These are phyloP conservation scores for Pugionium cornutum DNA, from an alignment of 345 rosid species.

Conservation along the genomic window DNA sequence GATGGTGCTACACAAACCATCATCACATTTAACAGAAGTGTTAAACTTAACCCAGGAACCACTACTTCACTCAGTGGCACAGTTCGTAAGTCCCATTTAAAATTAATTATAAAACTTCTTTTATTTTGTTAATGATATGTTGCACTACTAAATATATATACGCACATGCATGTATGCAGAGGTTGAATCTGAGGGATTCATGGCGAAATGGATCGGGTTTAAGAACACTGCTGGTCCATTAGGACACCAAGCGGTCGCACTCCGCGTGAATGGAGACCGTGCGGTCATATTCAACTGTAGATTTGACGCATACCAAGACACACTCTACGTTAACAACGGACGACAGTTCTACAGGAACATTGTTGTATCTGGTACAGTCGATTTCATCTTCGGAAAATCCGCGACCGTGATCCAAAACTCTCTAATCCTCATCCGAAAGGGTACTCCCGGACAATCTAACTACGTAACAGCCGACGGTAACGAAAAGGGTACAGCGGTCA, in stretches of 20 bases:
- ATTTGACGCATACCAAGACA: constrained; percentile 70
- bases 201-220: constrained; percentile 60
- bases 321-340: constrained; percentile 55
- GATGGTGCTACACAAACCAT: constrained; percentile 70
- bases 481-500: constrained; percentile 26
- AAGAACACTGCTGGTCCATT: constrained; percentile 68
- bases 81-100: constrained; percentile 38
- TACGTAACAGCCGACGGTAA: constrained; percentile 66
- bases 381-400: constrained; percentile 79
- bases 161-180: constrained; percentile 47
- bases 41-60: constrained; percentile 41
- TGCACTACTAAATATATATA: no score
- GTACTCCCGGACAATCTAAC: constrained; percentile 47
- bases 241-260: constrained; percentile 74
- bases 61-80: constrained; percentile 55
- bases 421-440: constrained; percentile 51
- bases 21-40: constrained; percentile 50
- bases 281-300: constrained; percentile 60
- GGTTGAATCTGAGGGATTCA: constrained; percentile 59
- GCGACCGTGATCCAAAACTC: constrained; percentile 65
- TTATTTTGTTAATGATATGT: no score
- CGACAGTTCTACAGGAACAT: constrained; percentile 73
- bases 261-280: constrained; percentile 55
- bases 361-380: constrained; percentile 67
- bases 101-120: no score